These are phyloP conservation scores for Heterobasidion parviporum DNA, from an alignment of 1,284 basidiomycete genomes.

Conservation along the genomic window DNA sequence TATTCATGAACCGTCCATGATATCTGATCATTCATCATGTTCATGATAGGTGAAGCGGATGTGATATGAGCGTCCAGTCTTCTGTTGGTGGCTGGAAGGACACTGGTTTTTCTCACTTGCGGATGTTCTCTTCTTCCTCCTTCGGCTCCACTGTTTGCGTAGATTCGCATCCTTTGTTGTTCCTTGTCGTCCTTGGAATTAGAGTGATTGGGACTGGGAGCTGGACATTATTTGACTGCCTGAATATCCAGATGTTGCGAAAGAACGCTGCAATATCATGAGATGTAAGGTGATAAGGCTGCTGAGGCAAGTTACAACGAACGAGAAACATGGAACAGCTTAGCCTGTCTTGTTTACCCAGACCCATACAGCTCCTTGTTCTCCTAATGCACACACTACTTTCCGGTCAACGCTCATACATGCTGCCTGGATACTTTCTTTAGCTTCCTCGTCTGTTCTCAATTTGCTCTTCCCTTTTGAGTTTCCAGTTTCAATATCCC, in stretches of 20 bases:
- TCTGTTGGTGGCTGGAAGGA: not conserved
- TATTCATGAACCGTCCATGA: not conserved
- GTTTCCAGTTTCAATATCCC: not conserved
- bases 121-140: conserved; percentile 9
- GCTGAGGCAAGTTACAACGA: too few species aligned
- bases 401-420: not conserved
- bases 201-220: conserved; percentile 1
- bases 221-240: not conserved
- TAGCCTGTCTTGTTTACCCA: not conserved
- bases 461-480: not conserved
- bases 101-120: conserved; percentile 1
- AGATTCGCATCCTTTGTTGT: conserved; percentile 6
- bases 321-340: not conserved
- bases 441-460: not conserved
- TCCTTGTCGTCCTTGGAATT: conserved; percentile 4
- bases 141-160: conserved; percentile 10
- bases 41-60: not conserved
- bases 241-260: not conserved
- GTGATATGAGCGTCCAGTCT: not conserved
- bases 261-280: too few species aligned
- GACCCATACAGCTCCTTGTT: not conserved
- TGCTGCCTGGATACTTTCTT: not conserved
- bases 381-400: not conserved
- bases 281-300: too few species aligned
- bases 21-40: too few species aligned